phyloP scores from a whole-genome alignment of 2,329 filamentous ascomycete species.

The Trichoderma guizhouense region DNA sequence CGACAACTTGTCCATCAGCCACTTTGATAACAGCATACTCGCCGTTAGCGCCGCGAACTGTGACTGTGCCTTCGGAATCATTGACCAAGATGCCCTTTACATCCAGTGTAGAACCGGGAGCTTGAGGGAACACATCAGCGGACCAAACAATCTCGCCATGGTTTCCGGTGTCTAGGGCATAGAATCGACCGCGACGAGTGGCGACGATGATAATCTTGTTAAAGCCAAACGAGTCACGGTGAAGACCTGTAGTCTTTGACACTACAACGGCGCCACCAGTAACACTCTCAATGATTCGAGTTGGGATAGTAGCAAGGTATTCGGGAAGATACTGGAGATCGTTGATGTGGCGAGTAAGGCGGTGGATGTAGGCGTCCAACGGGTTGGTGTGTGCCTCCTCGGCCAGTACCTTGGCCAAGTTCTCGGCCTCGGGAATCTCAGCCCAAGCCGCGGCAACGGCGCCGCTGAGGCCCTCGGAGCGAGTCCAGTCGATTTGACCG shows the following conservation, averaged over 20 bases:
- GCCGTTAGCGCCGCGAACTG: constrained; percentile 58
- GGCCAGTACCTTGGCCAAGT: constrained; percentile 75
- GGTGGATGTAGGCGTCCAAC: constrained; percentile 79
- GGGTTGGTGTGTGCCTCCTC: constrained; percentile 82
- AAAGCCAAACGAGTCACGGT: constrained; percentile 78
- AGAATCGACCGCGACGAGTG: constrained; percentile 73
- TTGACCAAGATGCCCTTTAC: constrained; percentile 65
- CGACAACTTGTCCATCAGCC: constrained; percentile 50
- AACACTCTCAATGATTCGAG: constrained; percentile 63
- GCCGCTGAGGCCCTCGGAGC: constrained; percentile 77
- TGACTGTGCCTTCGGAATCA: constrained; percentile 53
- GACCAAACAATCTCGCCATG: constrained; percentile 76
- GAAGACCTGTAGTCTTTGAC: constrained; percentile 43
- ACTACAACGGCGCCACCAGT: constrained; percentile 51
- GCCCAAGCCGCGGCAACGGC: constrained; percentile 78
- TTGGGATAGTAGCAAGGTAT: constrained; percentile 67
- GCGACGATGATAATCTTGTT: constrained; percentile 80
- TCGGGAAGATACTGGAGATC: constrained; percentile 75
- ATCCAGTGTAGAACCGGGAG: constrained; percentile 53
- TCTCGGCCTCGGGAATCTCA: constrained; percentile 69
- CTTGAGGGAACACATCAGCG: constrained; percentile 57
- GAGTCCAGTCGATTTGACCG: constrained; percentile 74
- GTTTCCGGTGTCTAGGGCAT: constrained; percentile 74
- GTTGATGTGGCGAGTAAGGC: constrained; percentile 73
- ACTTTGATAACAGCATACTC: constrained; percentile 58